phyloP scores from a whole-genome alignment of 106 monocot genomes.

The Apostasia ramifera region DNA sequence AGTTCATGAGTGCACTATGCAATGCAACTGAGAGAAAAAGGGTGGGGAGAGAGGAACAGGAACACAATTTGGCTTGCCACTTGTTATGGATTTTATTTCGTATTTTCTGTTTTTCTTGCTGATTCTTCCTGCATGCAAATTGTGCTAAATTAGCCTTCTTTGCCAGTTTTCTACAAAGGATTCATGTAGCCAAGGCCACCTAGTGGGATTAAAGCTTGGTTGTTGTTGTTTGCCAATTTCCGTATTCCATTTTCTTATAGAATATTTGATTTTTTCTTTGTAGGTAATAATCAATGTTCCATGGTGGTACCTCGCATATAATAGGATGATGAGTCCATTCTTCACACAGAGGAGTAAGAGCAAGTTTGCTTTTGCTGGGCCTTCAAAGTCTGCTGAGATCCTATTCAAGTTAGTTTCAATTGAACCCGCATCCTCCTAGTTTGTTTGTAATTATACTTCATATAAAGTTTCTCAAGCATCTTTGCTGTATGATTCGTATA shows the following conservation, averaged over 20 bases:
- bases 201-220: background rate
- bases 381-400: slow-evolving; percentile 37
- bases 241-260: background rate
- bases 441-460: background rate
- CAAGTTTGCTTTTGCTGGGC: slow-evolving; percentile 61
- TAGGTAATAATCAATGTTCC: slow-evolving; percentile 64
- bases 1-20: too few species aligned
- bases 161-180: background rate
- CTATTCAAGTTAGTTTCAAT: slow-evolving; percentile 34
- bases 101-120: too few species aligned
- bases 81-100: too few species aligned
- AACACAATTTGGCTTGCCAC: too few species aligned
- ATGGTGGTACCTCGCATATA: slow-evolving; percentile 65
- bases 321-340: slow-evolving; percentile 54
- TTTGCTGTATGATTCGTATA: background rate
- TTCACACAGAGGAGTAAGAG: slow-evolving; percentile 64
- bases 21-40: too few species aligned
- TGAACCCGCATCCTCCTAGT: background rate
- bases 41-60: too few species aligned
- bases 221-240: background rate
- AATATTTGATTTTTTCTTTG: background rate
- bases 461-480: background rate
- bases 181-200: too few species aligned
- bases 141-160: background rate
- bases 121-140: background rate